phyloP scores from a whole-genome alignment of 805 yeast species.

The Yarrowia deformans region DNA sequence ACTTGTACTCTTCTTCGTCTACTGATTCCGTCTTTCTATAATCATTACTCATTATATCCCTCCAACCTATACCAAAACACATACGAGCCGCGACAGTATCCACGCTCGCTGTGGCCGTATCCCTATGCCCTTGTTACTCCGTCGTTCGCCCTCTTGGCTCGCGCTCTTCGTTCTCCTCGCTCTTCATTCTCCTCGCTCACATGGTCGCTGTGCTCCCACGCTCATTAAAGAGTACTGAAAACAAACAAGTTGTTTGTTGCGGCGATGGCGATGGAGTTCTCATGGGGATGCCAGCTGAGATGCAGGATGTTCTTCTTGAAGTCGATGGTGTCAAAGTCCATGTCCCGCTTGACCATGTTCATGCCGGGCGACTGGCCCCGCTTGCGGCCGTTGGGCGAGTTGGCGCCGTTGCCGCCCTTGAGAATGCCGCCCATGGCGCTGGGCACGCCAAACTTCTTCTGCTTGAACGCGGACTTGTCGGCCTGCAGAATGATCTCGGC shows the following conservation, averaged over 20 bases:
- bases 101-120: background rate
- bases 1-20: background rate
- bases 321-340: conserved; percentile 82
- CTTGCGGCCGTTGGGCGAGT: conserved; percentile 41
- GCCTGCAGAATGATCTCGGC: conserved; percentile 89
- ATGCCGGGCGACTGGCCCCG: conserved; percentile 50
- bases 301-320: conserved; percentile 94
- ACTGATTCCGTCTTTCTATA: conserved; percentile 8
- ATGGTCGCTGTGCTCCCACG: background rate
- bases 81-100: conserved; percentile 4
- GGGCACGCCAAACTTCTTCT: conserved; percentile 64
- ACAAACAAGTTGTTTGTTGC: conserved; percentile 84
- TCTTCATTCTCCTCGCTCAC: background rate
- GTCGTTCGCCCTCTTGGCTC: background rate
- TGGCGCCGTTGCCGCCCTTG: conserved; percentile 38
- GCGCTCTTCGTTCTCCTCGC: background rate
- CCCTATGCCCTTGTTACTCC: conserved; percentile 3
- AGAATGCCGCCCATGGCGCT: conserved; percentile 54
- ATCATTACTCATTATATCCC: conserved; percentile 36
- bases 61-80: conserved; percentile 21
- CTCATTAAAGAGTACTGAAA: conserved; percentile 49
- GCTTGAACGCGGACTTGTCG: conserved; percentile 95
- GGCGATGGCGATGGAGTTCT: conserved; percentile 96
- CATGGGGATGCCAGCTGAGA: conserved; percentile 97
- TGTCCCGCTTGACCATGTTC: conserved; percentile 63